phyloP scores from a whole-genome alignment of 2,329 filamentous ascomycete species.

The Epichloe uncinata region DNA sequence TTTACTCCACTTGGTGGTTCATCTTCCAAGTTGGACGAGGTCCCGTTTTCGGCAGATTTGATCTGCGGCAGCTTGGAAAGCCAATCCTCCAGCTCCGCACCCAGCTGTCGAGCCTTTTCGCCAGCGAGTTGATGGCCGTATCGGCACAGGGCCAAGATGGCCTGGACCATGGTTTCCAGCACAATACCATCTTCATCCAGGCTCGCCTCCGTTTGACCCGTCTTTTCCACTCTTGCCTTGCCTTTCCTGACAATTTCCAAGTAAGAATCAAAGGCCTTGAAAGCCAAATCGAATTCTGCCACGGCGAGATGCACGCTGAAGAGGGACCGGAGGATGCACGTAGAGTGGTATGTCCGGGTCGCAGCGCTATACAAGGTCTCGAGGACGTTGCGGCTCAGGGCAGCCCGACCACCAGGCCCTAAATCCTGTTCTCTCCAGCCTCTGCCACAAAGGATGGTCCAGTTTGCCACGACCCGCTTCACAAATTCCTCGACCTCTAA shows the following conservation, averaged over 20 bases:
- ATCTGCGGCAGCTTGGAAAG: constrained; percentile 44
- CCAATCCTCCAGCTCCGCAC: constrained; percentile 60
- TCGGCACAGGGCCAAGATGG: constrained; percentile 66
- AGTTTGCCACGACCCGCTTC: constrained; percentile 68
- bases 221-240: constrained; percentile 72
- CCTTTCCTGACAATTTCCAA: constrained; percentile 75
- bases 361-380: constrained; percentile 84
- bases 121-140: constrained; percentile 65
- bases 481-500: constrained; percentile 73
- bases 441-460: constrained; percentile 66
- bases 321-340: constrained; percentile 69
- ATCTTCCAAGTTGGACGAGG: constrained; percentile 16
- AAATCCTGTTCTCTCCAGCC: constrained; percentile 72
- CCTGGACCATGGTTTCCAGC: constrained; percentile 65
- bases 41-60: constrained; percentile 14
- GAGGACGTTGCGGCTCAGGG: constrained; percentile 61
- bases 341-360: constrained; percentile 91
- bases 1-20: constrained; percentile 21
- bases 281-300: constrained; percentile 82
- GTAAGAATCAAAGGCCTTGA: constrained; percentile 87
- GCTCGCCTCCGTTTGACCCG: constrained; percentile 52
- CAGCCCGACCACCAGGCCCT: constrained; percentile 66
- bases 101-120: constrained; percentile 64
- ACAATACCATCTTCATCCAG: constrained; percentile 70
- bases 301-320: constrained; percentile 80